Evolutionary conservation across 1,139 yeast species (phyloP).

Genomic region (Yamadazyma epiphylla): DNA sequence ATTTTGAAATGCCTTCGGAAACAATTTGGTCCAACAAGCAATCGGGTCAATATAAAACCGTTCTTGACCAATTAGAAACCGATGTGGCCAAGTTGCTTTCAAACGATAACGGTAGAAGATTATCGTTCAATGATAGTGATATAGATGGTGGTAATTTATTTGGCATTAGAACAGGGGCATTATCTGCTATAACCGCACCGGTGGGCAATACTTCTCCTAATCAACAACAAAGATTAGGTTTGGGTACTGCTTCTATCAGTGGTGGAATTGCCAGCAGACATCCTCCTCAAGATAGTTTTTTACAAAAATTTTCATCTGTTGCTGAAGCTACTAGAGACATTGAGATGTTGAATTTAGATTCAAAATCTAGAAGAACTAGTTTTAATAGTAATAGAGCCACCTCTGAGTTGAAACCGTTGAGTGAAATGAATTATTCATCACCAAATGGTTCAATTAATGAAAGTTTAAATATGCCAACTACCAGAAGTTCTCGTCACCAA

Average conservation of each 20-base stretch:
- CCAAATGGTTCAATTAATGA: slow-evolving; percentile 53
- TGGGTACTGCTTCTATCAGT: slow-evolving; percentile 61
- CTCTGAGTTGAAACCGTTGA: slow-evolving; percentile 10
- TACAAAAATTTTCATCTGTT: slow-evolving; percentile 67
- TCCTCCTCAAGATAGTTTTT: slow-evolving; percentile 47
- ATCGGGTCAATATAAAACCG: slow-evolving; percentile 8
- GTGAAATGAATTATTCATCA: slow-evolving; percentile 16
- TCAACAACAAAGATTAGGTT: slow-evolving; percentile 23
- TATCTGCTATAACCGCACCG: slow-evolving; percentile 46
- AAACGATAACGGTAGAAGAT: slow-evolving; percentile 19
- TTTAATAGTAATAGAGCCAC: slow-evolving; percentile 26
- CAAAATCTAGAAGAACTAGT: slow-evolving; percentile 46
- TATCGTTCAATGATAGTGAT: slow-evolving; percentile 45
- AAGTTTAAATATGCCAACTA: slow-evolving; percentile 41
- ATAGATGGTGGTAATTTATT: slow-evolving; percentile 34
- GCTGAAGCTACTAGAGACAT: slow-evolving; percentile 79
- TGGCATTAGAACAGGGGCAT: slow-evolving; percentile 45
- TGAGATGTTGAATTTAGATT: slow-evolving; percentile 40
- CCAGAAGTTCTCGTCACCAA: slow-evolving; percentile 47
- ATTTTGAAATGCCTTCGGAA: no score
- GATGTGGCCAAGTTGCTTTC: slow-evolving; percentile 14
- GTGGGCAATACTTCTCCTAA: slow-evolving; percentile 13
- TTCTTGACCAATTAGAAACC: slow-evolving; percentile 13
- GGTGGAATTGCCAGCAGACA: slow-evolving; percentile 54
- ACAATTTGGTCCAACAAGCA: slow-evolving; percentile 14